Conservation (phyloP, 192 early-diverging fungal genomes). For the Piromyces sp. region DNA sequence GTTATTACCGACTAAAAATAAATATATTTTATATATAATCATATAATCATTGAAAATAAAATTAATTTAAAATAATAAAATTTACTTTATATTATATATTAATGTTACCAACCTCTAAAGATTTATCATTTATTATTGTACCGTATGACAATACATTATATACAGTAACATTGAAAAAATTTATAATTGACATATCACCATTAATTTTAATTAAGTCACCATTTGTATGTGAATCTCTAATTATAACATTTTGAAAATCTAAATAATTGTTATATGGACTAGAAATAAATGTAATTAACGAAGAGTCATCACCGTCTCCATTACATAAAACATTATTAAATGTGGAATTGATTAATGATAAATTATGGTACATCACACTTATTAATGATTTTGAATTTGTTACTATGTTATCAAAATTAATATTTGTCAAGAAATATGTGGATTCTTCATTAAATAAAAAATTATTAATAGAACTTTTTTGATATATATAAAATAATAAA, state of each 20-base stretch:
- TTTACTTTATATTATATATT: too few species aligned
- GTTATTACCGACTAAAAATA: too few species aligned
- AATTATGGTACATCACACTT: background rate
- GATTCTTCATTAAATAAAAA: background rate
- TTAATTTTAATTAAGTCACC: background rate
- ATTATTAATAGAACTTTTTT: background rate
- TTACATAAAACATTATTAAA: background rate
- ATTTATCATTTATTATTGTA: background rate
- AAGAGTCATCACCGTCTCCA: background rate
- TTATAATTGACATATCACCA: background rate
- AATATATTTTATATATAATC: too few species aligned
- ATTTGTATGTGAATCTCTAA: background rate
- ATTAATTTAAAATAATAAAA: too few species aligned
- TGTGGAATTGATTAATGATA: background rate
- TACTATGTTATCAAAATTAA: background rate
- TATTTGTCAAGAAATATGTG: background rate
- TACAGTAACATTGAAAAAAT: background rate
- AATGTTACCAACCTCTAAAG: background rate
- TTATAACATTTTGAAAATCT: background rate
- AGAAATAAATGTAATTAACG: background rate
- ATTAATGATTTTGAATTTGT: background rate
- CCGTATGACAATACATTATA: background rate
- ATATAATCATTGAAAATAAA: too few species aligned
- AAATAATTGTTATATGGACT: background rate
- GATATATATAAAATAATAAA: background rate